Evolutionary conservation across 1,139 yeast species (phyloP), one percentile per base, ranked within the genome.

Genomic region (Candida pseudoviswanathii): DNA sequence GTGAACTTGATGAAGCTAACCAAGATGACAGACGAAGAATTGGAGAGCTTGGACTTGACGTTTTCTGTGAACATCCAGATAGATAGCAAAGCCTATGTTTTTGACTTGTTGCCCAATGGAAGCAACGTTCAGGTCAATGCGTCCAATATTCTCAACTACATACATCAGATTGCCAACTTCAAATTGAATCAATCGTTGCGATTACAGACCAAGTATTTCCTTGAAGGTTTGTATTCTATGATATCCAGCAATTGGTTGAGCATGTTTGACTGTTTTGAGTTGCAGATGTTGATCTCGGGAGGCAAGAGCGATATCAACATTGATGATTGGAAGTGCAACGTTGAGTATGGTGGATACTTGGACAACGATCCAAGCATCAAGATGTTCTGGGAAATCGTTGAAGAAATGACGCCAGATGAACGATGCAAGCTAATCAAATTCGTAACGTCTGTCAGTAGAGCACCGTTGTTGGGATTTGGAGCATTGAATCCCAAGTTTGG

Each of bases 361-460:
- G 82, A 71, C n/a, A 65, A 66, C 9, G 90, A 86, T 61, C 52
- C 64, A 11, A 86, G 90, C 0, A 73, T 94, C 11, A 53, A 54
- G 21, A 70, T 81, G 54, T 83, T 94, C 60, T 92, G 97, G 95
- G 84, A 85, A 52, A 83, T 90, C 5, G 74, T 94, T 4, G 73
- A 72, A 22, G 96, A 89, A 51, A 81, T 91, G 77, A 64, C 75
- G 2, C 73, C 80, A 1, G 78, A 77, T 21, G 89, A 90, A 51
- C 73, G 83, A 55, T 74, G 80, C 30, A 78, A 81, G 53, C 78
- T 94, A 51, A 68, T 92, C 36, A 87, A 89, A 62, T 94, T 91
- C 70, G 97, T 89, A 25, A 94, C 98, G 0, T 88, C 97, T 0
- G 96, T 90, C 1, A 85, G 96, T 1, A 79, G 94, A 54, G 96